Conservation (phyloP, 2,329 filamentous ascomycete species). For the Penicillium capsulatum region DNA sequence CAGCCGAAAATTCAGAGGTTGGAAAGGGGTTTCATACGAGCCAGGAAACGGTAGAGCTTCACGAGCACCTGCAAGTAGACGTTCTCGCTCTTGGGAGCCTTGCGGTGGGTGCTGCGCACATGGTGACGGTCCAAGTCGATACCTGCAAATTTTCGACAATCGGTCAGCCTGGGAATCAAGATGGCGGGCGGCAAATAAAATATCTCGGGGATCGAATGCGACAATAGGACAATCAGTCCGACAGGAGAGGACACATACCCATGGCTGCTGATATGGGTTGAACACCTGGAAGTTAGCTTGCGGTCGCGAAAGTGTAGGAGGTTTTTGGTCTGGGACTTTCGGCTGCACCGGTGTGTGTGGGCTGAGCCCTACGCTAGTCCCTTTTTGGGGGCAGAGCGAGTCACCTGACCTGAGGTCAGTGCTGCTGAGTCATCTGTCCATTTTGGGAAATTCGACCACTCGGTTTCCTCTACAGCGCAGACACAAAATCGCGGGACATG, state of each 20-base stretch:
- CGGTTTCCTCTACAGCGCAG: no score
- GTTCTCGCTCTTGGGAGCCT: constrained; percentile 97
- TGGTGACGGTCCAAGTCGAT: constrained; percentile 60
- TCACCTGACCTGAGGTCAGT: constrained; percentile 8
- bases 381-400: constrained; percentile 11
- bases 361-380: constrained; percentile 44
- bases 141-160: constrained; percentile 35
- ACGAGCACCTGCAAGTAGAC: constrained; percentile 95
- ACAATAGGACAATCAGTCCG: not conserved
- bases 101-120: constrained; percentile 70
- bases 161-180: constrained; percentile 12
- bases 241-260: constrained; percentile 33
- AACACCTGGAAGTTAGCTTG: constrained; percentile 39
- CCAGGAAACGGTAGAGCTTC: constrained; percentile 96
- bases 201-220: not conserved
- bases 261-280: constrained; percentile 43
- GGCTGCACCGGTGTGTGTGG: constrained; percentile 41
- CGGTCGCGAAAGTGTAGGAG: constrained; percentile 39
- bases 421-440: not conserved
- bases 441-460: no score
- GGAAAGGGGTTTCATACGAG: constrained; percentile 57
- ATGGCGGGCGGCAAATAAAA: not conserved
- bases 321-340: constrained; percentile 40
- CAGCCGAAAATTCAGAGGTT: constrained; percentile 9
- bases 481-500: no score